Evolutionary conservation across 805 yeast species (phyloP).

Genomic region (Komagataella pastoris): DNA sequence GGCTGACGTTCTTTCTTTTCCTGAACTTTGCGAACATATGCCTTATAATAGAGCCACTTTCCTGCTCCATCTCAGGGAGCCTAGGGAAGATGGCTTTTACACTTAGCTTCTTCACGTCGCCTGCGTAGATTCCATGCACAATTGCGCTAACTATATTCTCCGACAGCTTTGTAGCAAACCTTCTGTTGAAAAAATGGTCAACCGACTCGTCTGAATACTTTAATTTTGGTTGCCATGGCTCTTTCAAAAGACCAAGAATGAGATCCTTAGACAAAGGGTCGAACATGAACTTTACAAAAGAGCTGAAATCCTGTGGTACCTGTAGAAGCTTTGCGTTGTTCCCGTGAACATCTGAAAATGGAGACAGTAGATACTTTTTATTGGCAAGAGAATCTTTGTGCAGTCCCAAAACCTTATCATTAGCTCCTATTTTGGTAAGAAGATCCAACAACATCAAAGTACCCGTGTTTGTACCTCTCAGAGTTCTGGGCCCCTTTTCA

Average conservation of each 20-base stretch:
- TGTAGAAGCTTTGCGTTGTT: conserved; percentile 30
- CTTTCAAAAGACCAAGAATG: conserved; percentile 30
- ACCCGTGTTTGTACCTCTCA: conserved; percentile 76
- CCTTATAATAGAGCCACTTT: conserved; percentile 42
- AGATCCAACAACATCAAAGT: conserved; percentile 55
- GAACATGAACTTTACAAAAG: conserved; percentile 19
- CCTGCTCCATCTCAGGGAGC: conserved; percentile 42
- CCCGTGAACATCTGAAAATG: conserved; percentile 8
- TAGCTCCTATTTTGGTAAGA: conserved; percentile 30
- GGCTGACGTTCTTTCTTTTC: background rate
- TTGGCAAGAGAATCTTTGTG: conserved; percentile 49
- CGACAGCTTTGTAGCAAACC: conserved; percentile 51
- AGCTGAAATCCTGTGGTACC: conserved; percentile 32
- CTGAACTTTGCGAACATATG: conserved; percentile 14
- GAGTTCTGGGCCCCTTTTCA: conserved; percentile 88
- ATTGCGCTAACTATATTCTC: conserved; percentile 66
- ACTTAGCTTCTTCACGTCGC: conserved; percentile 59
- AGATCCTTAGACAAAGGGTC: conserved; percentile 33
- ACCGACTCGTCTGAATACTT: conserved; percentile 53
- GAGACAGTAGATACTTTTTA: conserved; percentile 48
- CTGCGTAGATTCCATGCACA: conserved; percentile 84
- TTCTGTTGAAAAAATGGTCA: conserved; percentile 46
- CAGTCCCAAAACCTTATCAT: conserved; percentile 44
- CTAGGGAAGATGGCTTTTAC: conserved; percentile 44
- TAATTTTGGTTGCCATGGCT: conserved; percentile 29